Evolutionary conservation across 805 yeast species (phyloP).

Genomic region (Saccharomycopsis synnaedendra): DNA sequence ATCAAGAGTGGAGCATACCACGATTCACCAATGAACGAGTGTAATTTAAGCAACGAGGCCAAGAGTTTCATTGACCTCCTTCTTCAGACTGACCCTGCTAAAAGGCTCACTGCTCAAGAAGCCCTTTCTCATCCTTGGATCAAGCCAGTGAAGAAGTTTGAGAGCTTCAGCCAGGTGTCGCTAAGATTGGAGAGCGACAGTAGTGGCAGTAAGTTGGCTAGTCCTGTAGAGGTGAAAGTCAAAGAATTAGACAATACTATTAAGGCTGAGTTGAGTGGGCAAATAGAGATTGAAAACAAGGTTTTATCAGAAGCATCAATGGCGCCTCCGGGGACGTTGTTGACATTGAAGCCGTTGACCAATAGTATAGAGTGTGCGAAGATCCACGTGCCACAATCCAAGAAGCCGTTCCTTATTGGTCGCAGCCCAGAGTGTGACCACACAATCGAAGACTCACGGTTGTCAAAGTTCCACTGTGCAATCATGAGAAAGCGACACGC

Average conservation of each 20-base stretch:
- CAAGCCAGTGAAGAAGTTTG: not conserved
- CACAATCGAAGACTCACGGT: conserved; percentile 55
- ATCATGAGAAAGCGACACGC: conserved; percentile 54
- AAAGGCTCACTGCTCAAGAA: conserved; percentile 60
- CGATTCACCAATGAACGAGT: conserved; percentile 58
- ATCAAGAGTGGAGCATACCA: conserved; percentile 73
- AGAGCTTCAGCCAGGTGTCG: not conserved
- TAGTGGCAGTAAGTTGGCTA: not conserved
- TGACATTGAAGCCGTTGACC: conserved; percentile 42
- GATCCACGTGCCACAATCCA: conserved; percentile 55
- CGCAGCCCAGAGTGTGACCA: conserved; percentile 53
- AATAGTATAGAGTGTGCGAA: conserved; percentile 35
- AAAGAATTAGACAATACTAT: not conserved
- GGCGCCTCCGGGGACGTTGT: conserved; percentile 48
- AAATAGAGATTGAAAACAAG: not conserved
- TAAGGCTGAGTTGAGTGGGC: too few species aligned
- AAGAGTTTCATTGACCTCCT: conserved; percentile 59
- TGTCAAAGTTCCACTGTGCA: conserved; percentile 78
- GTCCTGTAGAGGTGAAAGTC: not conserved
- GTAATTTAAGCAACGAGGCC: conserved; percentile 56
- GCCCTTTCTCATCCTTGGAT: conserved; percentile 81
- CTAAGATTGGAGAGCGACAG: not conserved
- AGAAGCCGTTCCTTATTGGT: conserved; percentile 62
- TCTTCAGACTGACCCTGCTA: conserved; percentile 64
- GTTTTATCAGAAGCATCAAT: not conserved